These are phyloP conservation scores for Neurospora sp. DNA, from an alignment of 495 filamentous ascomycete species.

Conservation along the genomic window DNA sequence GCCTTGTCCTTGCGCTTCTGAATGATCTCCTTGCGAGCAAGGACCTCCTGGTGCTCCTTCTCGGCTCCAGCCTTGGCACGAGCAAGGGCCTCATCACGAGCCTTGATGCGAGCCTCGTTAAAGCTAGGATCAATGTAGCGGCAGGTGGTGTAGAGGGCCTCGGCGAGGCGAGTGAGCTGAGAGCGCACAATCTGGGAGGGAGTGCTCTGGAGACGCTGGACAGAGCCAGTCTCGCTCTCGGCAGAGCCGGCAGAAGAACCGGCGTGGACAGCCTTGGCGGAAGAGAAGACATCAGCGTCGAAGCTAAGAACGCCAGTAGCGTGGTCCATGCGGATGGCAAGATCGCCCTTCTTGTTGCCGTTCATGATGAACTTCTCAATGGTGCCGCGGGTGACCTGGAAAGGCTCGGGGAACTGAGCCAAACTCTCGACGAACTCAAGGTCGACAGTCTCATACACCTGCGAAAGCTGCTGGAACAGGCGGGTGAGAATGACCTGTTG, in stretches of 20 bases:
- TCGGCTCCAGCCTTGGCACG: conserved; percentile 79
- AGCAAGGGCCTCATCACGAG: conserved; percentile 68
- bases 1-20: conserved; percentile 94
- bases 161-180: conserved; percentile 83
- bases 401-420: conserved; percentile 92
- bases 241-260: conserved; percentile 81
- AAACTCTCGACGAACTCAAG: conserved; percentile 88
- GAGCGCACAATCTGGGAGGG: conserved; percentile 96
- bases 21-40: conserved; percentile 82
- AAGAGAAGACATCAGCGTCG: conserved; percentile 96
- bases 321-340: conserved; percentile 93
- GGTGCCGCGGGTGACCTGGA: conserved; percentile 80
- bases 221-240: conserved; percentile 71
- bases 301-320: conserved; percentile 90
- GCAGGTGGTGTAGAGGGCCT: conserved; percentile 83
- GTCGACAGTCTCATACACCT: conserved; percentile 97
- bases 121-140: conserved; percentile 89
- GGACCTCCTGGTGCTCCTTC: conserved; percentile 80
- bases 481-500: conserved; percentile 98
- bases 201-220: conserved; percentile 93
- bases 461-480: conserved; percentile 96
- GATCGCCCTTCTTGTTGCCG: conserved; percentile 98
- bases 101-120: conserved; percentile 64
- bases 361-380: conserved; percentile 99
- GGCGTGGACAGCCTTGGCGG: conserved; percentile 81